Evolutionary conservation across 345 rosid species (phyloP).

Genomic region (Balakata baccata): DNA sequence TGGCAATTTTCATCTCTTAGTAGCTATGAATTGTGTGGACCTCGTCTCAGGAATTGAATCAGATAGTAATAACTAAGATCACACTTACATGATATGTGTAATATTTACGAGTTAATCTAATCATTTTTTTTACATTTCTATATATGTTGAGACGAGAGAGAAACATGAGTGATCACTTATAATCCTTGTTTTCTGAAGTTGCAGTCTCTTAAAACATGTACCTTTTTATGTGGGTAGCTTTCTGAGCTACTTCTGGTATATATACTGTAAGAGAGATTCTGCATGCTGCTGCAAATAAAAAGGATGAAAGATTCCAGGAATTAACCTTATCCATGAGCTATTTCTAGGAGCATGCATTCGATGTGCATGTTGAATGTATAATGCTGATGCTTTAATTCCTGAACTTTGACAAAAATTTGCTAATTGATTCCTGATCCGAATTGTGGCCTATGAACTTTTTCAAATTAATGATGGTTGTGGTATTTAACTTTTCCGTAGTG

Average conservation of each 20-base stretch:
- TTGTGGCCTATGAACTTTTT: not conserved
- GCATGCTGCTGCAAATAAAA: not conserved
- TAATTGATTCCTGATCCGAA: not conserved
- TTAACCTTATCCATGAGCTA: not conserved
- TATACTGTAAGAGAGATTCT: not conserved
- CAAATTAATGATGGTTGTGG: not conserved
- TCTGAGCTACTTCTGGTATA: not conserved
- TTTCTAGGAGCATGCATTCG: not conserved
- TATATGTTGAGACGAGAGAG: conserved; percentile 3
- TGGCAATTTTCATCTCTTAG: conserved; percentile 6
- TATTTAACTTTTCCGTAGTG: not conserved
- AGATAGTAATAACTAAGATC: conserved; percentile 10
- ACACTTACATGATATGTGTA: conserved; percentile 16
- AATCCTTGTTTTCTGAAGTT: conserved; percentile 2
- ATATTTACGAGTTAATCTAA: not conserved
- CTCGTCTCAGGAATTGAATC: conserved; percentile 8
- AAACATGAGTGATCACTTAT: not conserved
- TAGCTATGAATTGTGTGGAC: conserved; percentile 17
- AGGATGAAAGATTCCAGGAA: not conserved
- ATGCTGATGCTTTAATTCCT: not conserved
- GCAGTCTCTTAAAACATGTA: not conserved
- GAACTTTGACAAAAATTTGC: not conserved
- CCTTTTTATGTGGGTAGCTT: not conserved
- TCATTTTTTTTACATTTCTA: not conserved
- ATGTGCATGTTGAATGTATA: too few relatives aligned